Percentiles rank a stretch among this genome's conserved stretches.
These are phyloP conservation scores for Cyclotella atomus DNA, from an alignment of 108 stramenopile genomes.

Conservation along the genomic window DNA sequence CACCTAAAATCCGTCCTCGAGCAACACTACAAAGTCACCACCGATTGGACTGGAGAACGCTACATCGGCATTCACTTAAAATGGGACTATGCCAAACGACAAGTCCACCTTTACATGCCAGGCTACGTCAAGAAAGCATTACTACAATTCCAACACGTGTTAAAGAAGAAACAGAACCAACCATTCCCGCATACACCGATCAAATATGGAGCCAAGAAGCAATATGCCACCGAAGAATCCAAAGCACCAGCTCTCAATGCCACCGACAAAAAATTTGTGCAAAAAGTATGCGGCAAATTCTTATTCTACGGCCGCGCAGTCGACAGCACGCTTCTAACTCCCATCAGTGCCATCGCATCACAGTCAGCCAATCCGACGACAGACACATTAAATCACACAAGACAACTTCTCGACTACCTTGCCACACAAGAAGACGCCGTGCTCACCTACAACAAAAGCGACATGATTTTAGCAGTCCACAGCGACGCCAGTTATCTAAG, in stretches of 20 bases:
- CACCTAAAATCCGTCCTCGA: not conserved
- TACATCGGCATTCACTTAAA: not conserved
- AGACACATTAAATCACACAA: not conserved
- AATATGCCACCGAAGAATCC: not conserved
- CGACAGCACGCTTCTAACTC: not conserved
- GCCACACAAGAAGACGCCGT: not conserved
- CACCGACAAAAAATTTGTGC: not conserved
- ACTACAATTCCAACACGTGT: not conserved
- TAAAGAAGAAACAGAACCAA: not conserved
- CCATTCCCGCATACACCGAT: not conserved
- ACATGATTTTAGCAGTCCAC: not conserved
- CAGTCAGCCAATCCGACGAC: not conserved
- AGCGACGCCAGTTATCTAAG: not conserved
- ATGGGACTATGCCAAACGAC: constrained; percentile 14
- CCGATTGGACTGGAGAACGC: not conserved
- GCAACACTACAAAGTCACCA: constrained; percentile 9
- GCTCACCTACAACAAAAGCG: not conserved
- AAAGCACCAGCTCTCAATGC: not conserved
- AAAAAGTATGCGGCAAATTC: not conserved
- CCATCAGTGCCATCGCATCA: not conserved
- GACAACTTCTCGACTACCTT: not conserved
- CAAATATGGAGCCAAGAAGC: not conserved
- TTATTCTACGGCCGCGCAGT: not conserved
- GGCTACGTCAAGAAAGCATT: constrained; percentile 3
- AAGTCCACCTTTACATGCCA: constrained; percentile 10